A percentile compares a stretch with the other conserved stretches of the same genome.
Conservation (phyloP, 768 basidiomycete genomes). For the Lactarius hatsudake region DNA sequence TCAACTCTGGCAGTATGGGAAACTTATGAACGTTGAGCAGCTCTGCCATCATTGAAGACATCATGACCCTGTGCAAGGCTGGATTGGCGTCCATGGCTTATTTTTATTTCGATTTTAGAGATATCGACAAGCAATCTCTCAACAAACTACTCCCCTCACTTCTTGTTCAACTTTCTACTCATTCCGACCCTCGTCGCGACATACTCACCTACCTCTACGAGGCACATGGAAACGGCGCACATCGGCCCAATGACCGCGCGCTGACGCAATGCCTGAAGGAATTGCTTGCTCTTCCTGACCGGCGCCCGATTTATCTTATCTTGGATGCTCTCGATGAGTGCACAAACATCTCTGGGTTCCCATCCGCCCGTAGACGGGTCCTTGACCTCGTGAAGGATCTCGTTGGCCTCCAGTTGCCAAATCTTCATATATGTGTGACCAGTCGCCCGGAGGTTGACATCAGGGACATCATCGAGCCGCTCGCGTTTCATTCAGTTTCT, state of each 20-base stretch:
- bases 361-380: constrained; percentile 40
- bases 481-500: not conserved
- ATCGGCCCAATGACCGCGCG: not conserved
- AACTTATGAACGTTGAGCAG: not conserved
- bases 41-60: not conserved
- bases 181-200: not conserved
- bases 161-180: not conserved
- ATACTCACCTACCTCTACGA: not conserved
- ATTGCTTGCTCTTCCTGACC: not conserved
- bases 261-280: not conserved
- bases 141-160: not conserved
- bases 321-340: not conserved
- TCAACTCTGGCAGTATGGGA: not conserved
- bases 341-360: constrained; percentile 43
- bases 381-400: not conserved
- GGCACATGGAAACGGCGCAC: not conserved
- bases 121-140: not conserved
- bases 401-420: not conserved
- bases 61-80: not conserved
- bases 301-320: not conserved
- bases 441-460: not conserved
- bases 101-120: not conserved
- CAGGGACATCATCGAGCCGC: not conserved
- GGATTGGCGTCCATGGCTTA: not conserved
- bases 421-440: not conserved